phyloP scores from a whole-genome alignment of 495 filamentous ascomycete species.

The Penicillium silybi region DNA sequence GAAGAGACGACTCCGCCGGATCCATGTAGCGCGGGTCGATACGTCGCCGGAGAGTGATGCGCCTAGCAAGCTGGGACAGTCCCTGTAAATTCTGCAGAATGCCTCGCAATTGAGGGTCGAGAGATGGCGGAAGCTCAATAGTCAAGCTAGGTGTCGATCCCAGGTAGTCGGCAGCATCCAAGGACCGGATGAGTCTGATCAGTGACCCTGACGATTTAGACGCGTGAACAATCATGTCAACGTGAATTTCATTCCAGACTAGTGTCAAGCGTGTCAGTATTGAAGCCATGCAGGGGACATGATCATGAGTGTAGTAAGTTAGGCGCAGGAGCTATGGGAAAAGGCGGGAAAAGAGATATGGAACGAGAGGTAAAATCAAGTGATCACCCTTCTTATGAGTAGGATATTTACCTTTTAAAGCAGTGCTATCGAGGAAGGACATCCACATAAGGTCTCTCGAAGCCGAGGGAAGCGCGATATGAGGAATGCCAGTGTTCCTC shows the following conservation, averaged over 20 bases:
- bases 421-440: slow-evolving; percentile 65
- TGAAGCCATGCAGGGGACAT: not conserved
- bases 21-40: slow-evolving; percentile 52
- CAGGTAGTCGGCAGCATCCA: slow-evolving; percentile 70
- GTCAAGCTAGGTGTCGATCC: slow-evolving; percentile 66
- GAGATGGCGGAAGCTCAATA: slow-evolving; percentile 67
- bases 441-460: slow-evolving; percentile 69
- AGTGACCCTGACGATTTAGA: slow-evolving; percentile 64
- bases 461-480: slow-evolving; percentile 66
- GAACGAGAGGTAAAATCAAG: no score
- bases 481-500: slow-evolving; percentile 35
- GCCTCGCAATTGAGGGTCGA: slow-evolving; percentile 56
- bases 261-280: slow-evolving; percentile 7
- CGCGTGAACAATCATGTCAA: slow-evolving; percentile 79
- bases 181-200: slow-evolving; percentile 66
- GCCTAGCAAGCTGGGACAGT: slow-evolving; percentile 50
- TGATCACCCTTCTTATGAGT: no score
- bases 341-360: no score
- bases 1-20: slow-evolving; percentile 61
- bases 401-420: slow-evolving; percentile 53
- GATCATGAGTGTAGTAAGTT: no score
- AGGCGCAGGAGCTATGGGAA: no score
- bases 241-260: slow-evolving; percentile 70
- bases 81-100: slow-evolving; percentile 62
- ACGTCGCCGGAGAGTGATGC: slow-evolving; percentile 65